A percentile compares a stretch with the other conserved stretches of the same genome.
Evolutionary conservation across 768 basidiomycete species (phyloP).

Genomic region (Psilocybe sp.): DNA sequence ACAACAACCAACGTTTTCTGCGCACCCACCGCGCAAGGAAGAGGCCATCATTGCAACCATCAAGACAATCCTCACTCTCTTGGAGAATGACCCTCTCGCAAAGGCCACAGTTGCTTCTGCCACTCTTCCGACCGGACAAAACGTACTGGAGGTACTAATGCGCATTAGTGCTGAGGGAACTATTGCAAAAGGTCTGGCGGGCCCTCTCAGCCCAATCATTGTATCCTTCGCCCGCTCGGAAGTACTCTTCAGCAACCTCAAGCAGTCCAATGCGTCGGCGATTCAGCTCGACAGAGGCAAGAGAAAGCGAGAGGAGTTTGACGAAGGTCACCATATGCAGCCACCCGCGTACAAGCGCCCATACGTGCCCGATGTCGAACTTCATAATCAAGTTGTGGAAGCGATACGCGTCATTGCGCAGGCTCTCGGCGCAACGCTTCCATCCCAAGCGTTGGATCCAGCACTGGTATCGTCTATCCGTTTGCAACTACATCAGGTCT

Average conservation of each 20-base stretch:
- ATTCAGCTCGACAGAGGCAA: conserved; percentile 71
- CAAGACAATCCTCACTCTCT: conserved; percentile 55
- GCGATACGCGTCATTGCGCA: conserved; percentile 58
- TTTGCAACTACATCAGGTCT: conserved; percentile 70
- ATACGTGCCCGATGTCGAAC: conserved; percentile 39
- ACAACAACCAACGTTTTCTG: background rate
- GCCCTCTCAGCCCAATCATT: conserved; percentile 58
- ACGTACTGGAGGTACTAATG: conserved; percentile 54
- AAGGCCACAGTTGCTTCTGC: conserved; percentile 50
- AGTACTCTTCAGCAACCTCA: conserved; percentile 59
- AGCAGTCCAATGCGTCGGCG: conserved; percentile 60
- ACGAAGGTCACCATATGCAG: conserved; percentile 30
- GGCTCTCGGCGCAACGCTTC: conserved; percentile 37
- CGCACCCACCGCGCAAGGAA: conserved; percentile 34
- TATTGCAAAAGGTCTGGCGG: conserved; percentile 52
- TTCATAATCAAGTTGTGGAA: conserved; percentile 56
- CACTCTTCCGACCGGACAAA: conserved; percentile 49
- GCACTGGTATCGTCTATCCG: conserved; percentile 68
- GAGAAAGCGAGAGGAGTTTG: conserved; percentile 63
- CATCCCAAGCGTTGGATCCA: conserved; percentile 48
- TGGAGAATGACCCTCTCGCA: conserved; percentile 56
- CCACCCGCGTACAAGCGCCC: conserved; percentile 41
- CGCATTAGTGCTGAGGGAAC: conserved; percentile 43
- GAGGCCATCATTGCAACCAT: conserved; percentile 65
- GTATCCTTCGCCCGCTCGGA: conserved; percentile 66